Conservation (phyloP, 306 rosid genomes). For the Mucuna pruriens region DNA sequence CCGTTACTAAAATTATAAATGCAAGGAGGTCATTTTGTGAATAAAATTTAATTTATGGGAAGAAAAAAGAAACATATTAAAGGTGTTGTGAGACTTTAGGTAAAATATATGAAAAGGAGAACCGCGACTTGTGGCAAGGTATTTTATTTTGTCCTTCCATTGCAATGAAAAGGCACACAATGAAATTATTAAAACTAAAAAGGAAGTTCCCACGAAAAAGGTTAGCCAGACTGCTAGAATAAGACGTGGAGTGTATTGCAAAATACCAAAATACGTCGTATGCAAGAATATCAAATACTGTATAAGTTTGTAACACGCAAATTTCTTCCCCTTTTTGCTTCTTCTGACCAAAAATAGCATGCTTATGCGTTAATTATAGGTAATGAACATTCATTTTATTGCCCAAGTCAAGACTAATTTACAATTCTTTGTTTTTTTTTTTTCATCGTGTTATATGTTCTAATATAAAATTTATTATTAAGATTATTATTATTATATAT, state of each 20-base stretch:
- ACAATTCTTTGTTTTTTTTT: too few relatives aligned
- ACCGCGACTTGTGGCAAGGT: neutral
- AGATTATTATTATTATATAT: too few relatives aligned
- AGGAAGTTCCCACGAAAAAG: neutral
- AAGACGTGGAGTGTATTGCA: neutral
- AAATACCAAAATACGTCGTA: slow-evolving; percentile 21
- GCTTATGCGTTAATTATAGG: neutral
- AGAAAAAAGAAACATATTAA: neutral
- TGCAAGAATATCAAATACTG: neutral
- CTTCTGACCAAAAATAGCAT: neutral
- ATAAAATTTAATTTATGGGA: neutral
- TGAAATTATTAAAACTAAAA: neutral
- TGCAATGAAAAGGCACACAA: slow-evolving; percentile 1
- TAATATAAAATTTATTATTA: too few relatives aligned
- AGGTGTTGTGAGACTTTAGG: neutral
- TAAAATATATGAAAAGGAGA: neutral
- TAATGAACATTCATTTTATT: neutral
- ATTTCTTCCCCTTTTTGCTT: neutral
- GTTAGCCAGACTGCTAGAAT: neutral
- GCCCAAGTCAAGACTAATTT: neutral
- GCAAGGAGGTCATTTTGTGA: neutral
- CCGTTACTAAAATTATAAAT: neutral
- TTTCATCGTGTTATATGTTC: too few relatives aligned
- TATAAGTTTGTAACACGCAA: neutral
- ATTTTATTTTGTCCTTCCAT: slow-evolving; percentile 16